Conservation (phyloP, 2,329 filamentous ascomycete species). For the Pestalotiopsis sp. region DNA sequence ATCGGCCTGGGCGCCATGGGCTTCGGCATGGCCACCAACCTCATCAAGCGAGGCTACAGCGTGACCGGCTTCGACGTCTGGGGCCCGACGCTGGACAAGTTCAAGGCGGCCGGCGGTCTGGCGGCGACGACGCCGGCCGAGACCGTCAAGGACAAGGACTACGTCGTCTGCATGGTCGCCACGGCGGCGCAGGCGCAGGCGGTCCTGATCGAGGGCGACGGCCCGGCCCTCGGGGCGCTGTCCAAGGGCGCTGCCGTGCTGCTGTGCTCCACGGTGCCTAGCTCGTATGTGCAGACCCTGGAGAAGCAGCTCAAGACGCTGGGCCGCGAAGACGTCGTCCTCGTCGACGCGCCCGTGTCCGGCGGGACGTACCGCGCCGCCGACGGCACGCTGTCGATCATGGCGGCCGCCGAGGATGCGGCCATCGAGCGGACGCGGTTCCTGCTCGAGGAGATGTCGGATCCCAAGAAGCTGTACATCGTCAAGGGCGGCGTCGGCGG, state of each 20-base stretch:
- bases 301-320: slow-evolving; percentile 56
- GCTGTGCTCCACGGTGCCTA: slow-evolving; percentile 72
- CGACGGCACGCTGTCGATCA: slow-evolving; percentile 75
- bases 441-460: slow-evolving; percentile 67
- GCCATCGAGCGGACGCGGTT: slow-evolving; percentile 60
- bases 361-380: slow-evolving; percentile 71
- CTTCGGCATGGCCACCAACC: slow-evolving; percentile 78
- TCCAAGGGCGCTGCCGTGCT: slow-evolving; percentile 63
- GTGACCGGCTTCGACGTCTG: slow-evolving; percentile 77
- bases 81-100: slow-evolving; percentile 66
- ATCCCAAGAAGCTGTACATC: slow-evolving; percentile 62
- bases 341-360: slow-evolving; percentile 75
- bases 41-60: slow-evolving; percentile 67
- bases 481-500: slow-evolving; percentile 64
- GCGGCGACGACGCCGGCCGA: slow-evolving; percentile 62
- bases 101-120: slow-evolving; percentile 64
- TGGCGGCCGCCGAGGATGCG: slow-evolving; percentile 64
- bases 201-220: slow-evolving; percentile 63
- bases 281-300: slow-evolving; percentile 65
- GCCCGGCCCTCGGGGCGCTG: slow-evolving; percentile 51
- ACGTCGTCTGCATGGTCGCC: slow-evolving; percentile 77
- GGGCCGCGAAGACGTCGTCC: slow-evolving; percentile 63
- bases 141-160: slow-evolving; percentile 60
- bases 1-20: slow-evolving; percentile 82
- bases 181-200: slow-evolving; percentile 70